Evolutionary conservation across 768 basidiomycete genomes (phyloP).

Genomic region (Inosperma sp.): DNA sequence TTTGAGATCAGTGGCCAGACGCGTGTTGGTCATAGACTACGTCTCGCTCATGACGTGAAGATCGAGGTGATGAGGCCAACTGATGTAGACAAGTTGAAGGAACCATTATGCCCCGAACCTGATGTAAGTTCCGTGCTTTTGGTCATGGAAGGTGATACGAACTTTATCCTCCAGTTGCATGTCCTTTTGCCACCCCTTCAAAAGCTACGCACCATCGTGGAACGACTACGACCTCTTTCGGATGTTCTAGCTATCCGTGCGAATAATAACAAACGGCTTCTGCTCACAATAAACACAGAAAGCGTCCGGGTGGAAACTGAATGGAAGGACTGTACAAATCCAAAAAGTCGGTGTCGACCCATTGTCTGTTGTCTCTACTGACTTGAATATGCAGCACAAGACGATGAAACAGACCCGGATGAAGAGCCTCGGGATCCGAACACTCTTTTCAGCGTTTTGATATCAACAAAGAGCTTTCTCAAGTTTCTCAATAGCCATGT

Average conservation of each 20-base stretch:
- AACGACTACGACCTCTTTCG: slow-evolving; percentile 66
- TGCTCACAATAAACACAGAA: slow-evolving; percentile 60
- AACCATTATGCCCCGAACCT: slow-evolving; percentile 83
- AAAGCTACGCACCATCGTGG: slow-evolving; percentile 74
- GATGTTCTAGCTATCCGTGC: slow-evolving; percentile 65
- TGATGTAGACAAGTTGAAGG: slow-evolving; percentile 66
- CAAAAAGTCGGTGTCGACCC: slow-evolving; percentile 37
- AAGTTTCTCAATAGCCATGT: slow-evolving; percentile 79
- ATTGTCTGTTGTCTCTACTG: slow-evolving; percentile 5
- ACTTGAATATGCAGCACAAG: slow-evolving; percentile 7
- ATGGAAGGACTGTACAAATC: slow-evolving; percentile 72
- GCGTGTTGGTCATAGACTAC: slow-evolving; percentile 56
- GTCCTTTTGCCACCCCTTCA: slow-evolving; percentile 71
- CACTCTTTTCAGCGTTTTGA: slow-evolving; percentile 56
- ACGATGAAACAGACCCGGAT: slow-evolving; percentile 29
- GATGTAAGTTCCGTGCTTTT: slow-evolving; percentile 47
- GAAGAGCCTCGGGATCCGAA: slow-evolving; percentile 48
- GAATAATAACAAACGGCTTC: slow-evolving; percentile 54
- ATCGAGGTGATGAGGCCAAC: slow-evolving; percentile 75
- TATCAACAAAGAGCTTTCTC: slow-evolving; percentile 70
- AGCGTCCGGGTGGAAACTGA: slow-evolving; percentile 73
- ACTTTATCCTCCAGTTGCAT: slow-evolving; percentile 53
- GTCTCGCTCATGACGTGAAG: slow-evolving; percentile 74
- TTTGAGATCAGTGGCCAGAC: slow-evolving; percentile 70
- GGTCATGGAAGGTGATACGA: neutral